These are phyloP conservation scores for Crassisporium funariophilum DNA, from an alignment of 768 basidiomycete species.

Conservation along the genomic window DNA sequence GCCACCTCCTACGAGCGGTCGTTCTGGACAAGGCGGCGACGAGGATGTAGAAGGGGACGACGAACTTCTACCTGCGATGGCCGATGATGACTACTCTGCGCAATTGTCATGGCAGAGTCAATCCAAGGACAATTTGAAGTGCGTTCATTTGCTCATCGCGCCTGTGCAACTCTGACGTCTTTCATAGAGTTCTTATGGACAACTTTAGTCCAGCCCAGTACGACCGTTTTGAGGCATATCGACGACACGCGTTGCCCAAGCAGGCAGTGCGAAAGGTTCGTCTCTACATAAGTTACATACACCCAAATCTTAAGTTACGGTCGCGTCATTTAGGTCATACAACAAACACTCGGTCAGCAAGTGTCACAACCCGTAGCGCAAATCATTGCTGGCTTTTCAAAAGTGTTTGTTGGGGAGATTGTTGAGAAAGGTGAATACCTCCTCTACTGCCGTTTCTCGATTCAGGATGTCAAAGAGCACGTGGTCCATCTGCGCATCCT, in stretches of 20 bases:
- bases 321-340: slow-evolving; percentile 62
- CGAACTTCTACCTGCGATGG: slow-evolving; percentile 81
- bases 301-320: not conserved
- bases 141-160: slow-evolving; percentile 6
- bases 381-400: slow-evolving; percentile 85
- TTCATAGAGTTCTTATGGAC: slow-evolving; percentile 81
- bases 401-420: slow-evolving; percentile 93
- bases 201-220: slow-evolving; percentile 84
- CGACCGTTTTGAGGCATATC: slow-evolving; percentile 87
- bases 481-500: not conserved
- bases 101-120: slow-evolving; percentile 84
- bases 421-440: slow-evolving; percentile 83
- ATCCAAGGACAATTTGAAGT: slow-evolving; percentile 89
- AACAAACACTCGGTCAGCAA: slow-evolving; percentile 78
- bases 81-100: slow-evolving; percentile 86
- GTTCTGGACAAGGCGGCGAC: slow-evolving; percentile 28
- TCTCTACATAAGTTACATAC: not conserved
- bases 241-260: slow-evolving; percentile 81
- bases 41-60: slow-evolving; percentile 78
- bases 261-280: slow-evolving; percentile 78
- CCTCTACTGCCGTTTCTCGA: not conserved
- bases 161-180: slow-evolving; percentile 1
- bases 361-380: slow-evolving; percentile 88
- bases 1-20: slow-evolving; percentile 14
- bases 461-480: not conserved